A percentile compares a stretch with the other conserved stretches of the same genome.
phyloP scores from a whole-genome alignment of 1,284 basidiomycete genomes.

The Heliocybe sulcata region DNA sequence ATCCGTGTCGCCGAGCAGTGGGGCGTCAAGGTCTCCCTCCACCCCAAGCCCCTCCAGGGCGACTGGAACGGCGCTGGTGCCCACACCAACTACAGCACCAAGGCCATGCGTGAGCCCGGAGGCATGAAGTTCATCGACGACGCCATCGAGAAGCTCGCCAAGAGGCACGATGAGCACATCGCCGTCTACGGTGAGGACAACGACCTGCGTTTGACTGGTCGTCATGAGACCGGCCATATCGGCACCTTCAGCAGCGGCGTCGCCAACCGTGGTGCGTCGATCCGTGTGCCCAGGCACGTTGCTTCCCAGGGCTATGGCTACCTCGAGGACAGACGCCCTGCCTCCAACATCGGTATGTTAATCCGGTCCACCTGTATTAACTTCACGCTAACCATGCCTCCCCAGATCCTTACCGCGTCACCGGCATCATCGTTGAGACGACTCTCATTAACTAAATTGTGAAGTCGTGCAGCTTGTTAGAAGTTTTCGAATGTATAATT shows the following conservation, averaged over 20 bases:
- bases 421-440: constrained; percentile 90
- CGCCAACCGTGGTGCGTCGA: constrained; percentile 96
- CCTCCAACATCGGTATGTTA: constrained; percentile 90
- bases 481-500: not conserved
- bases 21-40: constrained; percentile 97
- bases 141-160: constrained; percentile 86
- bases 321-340: constrained; percentile 93
- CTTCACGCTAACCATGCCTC: too few species aligned
- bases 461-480: not conserved
- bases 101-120: constrained; percentile 86
- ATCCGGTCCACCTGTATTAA: constrained; percentile 4
- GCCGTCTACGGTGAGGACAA: constrained; percentile 97
- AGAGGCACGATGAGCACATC: constrained; percentile 87
- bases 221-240: constrained; percentile 97
- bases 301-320: constrained; percentile 92
- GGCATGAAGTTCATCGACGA: constrained; percentile 93
- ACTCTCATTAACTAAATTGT: constrained; percentile 48
- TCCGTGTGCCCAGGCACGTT: constrained; percentile 91
- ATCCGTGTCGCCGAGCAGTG: constrained; percentile 96
- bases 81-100: constrained; percentile 93
- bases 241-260: constrained; percentile 90
- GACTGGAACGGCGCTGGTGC: constrained; percentile 99
- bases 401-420: constrained; percentile 84
- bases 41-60: constrained; percentile 96
- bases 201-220: constrained; percentile 87